Base-by-base conservation (phyloP, 2,329 filamentous ascomycete genomes). In the Monosporascus sp. region DNA sequence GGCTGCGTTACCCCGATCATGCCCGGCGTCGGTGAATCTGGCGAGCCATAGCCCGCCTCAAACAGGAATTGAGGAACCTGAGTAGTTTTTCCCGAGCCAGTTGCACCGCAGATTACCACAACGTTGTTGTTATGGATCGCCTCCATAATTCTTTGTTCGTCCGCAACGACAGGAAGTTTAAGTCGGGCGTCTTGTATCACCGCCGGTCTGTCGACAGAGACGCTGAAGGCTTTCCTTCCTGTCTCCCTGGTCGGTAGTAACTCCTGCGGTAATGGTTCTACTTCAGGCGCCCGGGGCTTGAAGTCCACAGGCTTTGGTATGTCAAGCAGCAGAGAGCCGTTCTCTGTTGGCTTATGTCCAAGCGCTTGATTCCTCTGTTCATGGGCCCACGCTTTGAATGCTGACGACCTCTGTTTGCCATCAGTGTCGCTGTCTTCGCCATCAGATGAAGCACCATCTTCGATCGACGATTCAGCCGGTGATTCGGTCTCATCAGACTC, bases 101-200 rank as follows among this genome's bases (percentile, higher is more conserved):
- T 99, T 15, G 91, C 88, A 71, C 94, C 94, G 73, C 93, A 97
- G 7, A 99, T 84, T 11, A 99, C 88, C 1, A 97, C 89, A 3
- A 91, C 85, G 50, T 93, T 82, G 68, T 97, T 88, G 67, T 93
- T 93, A 70, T 97, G 88, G 48, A 99, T 91, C 1, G 92, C 91
- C 71, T 99, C 94, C 92, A 99, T 97, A 31, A 99, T 92, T 64
- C 88, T 91, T 67, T 99, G 94, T 70, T 99, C 94, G 69, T 97
- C 92, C 2, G 89, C 89, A 2, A 97, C 91, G 1, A 99, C 89
- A 0, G 94, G 94, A 17, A 99, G 78, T 52, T 88, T 84, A 47
- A 95, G 70, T 14, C 94, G 85, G 11, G 86, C 83, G 48, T 86
- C 81, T 67, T 97, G 90, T 22, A 97, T 88, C 18, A 88, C 86